Conservation (phyloP, 345 rosid species). For the Turnera subulata region DNA sequence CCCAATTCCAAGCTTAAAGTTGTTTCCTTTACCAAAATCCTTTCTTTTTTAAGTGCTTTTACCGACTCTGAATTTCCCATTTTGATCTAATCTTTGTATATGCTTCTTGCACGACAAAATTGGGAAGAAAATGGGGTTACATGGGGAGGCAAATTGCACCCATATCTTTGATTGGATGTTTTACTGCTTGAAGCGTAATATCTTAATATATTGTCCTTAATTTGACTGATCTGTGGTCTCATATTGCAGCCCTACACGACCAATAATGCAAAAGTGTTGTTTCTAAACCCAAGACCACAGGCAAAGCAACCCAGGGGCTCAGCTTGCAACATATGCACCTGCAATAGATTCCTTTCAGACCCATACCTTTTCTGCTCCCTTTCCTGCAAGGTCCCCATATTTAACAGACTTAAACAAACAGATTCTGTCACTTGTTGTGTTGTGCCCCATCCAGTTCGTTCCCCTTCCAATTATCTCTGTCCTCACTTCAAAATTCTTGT, state of each 20-base stretch:
- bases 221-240: no score
- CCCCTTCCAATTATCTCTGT: constrained; percentile 11
- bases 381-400: constrained; percentile 94
- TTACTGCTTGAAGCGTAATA: background rate
- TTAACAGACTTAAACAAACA: no score
- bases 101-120: no score
- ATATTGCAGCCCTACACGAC: constrained; percentile 60
- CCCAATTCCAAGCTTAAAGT: background rate
- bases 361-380: constrained; percentile 73
- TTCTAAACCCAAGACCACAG: constrained; percentile 73
- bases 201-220: no score
- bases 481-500: background rate
- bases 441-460: constrained; percentile 6
- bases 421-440: constrained; percentile 24
- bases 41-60: background rate
- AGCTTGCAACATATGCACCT: constrained; percentile 60
- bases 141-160: background rate
- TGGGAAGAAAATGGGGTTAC: no score
- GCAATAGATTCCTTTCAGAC: constrained; percentile 69
- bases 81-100: no score
- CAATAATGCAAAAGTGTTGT: constrained; percentile 78
- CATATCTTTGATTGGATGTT: background rate
- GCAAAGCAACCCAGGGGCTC: constrained; percentile 59
- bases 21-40: no score
- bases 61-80: background rate